Evolutionary conservation across 1,284 basidiomycete species (phyloP), one percentile per base, ranked within the genome.

Genomic region (Phylloporus sp.): DNA sequence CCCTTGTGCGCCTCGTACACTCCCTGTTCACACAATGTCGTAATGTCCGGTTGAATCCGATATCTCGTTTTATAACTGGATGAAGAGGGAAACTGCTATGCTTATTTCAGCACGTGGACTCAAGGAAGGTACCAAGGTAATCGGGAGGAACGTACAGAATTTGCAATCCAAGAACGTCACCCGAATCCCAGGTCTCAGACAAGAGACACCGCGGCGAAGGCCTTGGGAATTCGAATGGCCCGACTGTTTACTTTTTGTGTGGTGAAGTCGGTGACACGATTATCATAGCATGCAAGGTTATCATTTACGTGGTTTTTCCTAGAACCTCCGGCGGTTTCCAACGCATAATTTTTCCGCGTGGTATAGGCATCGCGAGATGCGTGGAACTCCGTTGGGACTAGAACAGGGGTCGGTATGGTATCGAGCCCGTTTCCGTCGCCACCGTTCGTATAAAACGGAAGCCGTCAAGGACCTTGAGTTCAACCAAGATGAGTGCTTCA

Each of bases 131-230:
- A 32, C 22, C 29, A 56, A 32, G 63, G 26, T 57, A 65, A 73
- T 70, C 61, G 69, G n/a, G n/a, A 67, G 71, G 66, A 52, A 58
- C 49, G 49, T 49, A 57, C 47, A 49, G 39, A 71, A 71, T 72
- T 71, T 58, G 49, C 49, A 74, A 72, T 65, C 64, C 39, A 24
- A 52, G 52, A 62, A 75, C 64, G 52, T 29, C n/a, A 22, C 69
- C 29, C 56, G 61, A 63, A 68, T 60, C 63, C 60, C 12, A 58
- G 56, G 66, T 60, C 61, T 55, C 28, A 53, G 46, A 40, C 64
- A 61, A 75, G 69, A 67, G 71, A 72, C 61, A 74, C 73, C 71
- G 74, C 71, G 71, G 73, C 63, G 72, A 75, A 68, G 63, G 54
- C 29, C 53, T 50, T n/a, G 15, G n/a, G 47, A 56, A 52, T 70